Base-by-base conservation (phyloP, 148 eudicot species). In the Bassia scoparia region DNA sequence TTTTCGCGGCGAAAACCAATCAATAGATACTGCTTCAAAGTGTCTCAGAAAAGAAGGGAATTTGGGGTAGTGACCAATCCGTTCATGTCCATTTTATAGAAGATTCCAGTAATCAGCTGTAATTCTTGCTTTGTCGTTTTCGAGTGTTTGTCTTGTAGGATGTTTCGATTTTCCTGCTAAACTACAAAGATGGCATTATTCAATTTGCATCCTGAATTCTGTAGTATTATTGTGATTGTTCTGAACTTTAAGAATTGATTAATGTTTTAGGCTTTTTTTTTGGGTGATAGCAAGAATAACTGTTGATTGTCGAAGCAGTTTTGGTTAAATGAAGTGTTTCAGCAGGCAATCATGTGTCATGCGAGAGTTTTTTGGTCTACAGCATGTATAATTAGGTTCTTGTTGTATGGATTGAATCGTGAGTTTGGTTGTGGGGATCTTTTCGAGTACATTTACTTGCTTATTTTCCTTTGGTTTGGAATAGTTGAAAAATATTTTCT, bases 21-120 rank as follows among this genome's bases (percentile, higher is more conserved):
- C 30, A 15, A 18, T 68, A 21, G 81, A 18, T 26, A n/a, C 37
- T 61, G 62, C 23, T 59, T 68, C 59, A 61, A 48, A 33, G 65
- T 8, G 24, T 16, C 24, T 37, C 20, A 49, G 14, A n/a, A 60
- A 10, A 73, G 74, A 54, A 78, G 55, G 8, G 72, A 66, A 20
- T 77, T 35, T 21, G 44, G 24, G 53, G 18, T 26, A 29, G 31
- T 37, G 69, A 16, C 12, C 43, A 24, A 5, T 74, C 21, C 83
- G 82, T n/a, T 56, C 70, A 71, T 88, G 92, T 76, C 92, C 92
- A 63, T 88, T 88, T 67, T 88, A 88, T 74, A 88, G 85, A 88
- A 81, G 74, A 82, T 88, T 12, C 89, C 89, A 68, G 92, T 86
- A 46, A 30, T 27, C n/a, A 24, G 15, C 34, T 24, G 52, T 12